A percentile compares a stretch with the other conserved stretches of the same genome.
Evolutionary conservation across 139 green algal genomes (phyloP).

Genomic region (Bryopsis sp.): DNA sequence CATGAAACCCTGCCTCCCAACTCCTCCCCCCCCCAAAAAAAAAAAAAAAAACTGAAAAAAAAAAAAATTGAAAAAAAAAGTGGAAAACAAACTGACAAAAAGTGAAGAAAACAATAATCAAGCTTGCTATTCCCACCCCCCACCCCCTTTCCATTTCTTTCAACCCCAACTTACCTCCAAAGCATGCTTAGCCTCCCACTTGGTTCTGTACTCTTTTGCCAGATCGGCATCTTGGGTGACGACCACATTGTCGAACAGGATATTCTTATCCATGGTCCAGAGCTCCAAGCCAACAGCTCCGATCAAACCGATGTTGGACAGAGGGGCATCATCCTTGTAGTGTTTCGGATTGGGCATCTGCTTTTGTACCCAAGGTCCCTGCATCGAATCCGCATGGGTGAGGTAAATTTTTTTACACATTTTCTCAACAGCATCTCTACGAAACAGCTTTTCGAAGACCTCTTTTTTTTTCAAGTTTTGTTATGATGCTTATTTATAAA

Average conservation of each 20-base stretch:
- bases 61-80: neutral
- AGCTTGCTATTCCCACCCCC: neutral
- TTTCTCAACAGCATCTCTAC: neutral
- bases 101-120: neutral
- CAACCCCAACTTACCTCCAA: constrained; percentile 19
- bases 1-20: neutral
- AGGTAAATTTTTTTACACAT: neutral
- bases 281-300: constrained; percentile 77
- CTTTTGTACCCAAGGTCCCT: constrained; percentile 51
- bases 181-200: constrained; percentile 10
- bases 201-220: constrained; percentile 18
- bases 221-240: constrained; percentile 45
- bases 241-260: constrained; percentile 78
- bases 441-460: neutral
- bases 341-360: constrained; percentile 72
- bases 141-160: neutral
- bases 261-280: constrained; percentile 69
- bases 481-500: too few species aligned
- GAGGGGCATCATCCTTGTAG: constrained; percentile 38
- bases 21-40: neutral
- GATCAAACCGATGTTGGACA: constrained; percentile 58
- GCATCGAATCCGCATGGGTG: neutral
- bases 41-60: neutral
- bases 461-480: neutral
- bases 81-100: neutral